Evolutionary conservation across 352 stramenopile genomes (phyloP).

Genomic region (Pythium brachiatum): DNA sequence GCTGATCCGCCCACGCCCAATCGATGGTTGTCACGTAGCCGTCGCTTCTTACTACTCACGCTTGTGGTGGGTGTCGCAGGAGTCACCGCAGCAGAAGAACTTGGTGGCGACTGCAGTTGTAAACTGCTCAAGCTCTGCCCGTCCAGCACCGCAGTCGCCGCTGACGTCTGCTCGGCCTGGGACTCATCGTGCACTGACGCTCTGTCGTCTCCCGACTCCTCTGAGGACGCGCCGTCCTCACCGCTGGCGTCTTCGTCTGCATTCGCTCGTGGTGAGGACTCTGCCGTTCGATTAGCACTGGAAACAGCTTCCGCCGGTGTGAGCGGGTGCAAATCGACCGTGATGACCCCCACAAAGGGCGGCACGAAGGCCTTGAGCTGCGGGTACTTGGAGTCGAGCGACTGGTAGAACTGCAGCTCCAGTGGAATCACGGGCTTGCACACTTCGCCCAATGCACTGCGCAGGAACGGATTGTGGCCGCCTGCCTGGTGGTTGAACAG

Average conservation of each 20-base stretch:
- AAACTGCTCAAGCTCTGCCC: conserved; percentile 4
- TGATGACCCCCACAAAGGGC: conserved; percentile 62
- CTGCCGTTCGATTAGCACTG: background rate
- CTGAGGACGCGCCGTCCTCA: background rate
- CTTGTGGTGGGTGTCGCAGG: background rate
- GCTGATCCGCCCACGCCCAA: background rate
- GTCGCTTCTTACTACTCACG: conserved; percentile 14
- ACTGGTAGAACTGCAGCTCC: conserved; percentile 75
- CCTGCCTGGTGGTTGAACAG: conserved; percentile 82
- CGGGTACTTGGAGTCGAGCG: conserved; percentile 41
- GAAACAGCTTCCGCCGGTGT: background rate
- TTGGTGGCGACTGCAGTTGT: conserved; percentile 5
- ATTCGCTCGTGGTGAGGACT: background rate
- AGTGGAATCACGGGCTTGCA: conserved; percentile 75
- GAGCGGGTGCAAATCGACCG: conserved; percentile 43
- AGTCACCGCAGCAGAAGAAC: background rate
- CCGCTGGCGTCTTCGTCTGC: background rate
- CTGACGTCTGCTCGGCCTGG: background rate
- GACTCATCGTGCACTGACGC: background rate
- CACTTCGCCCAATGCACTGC: conserved; percentile 57
- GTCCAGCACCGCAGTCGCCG: background rate
- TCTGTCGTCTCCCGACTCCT: background rate
- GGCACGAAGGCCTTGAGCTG: conserved; percentile 70
- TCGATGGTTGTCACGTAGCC: conserved; percentile 12
- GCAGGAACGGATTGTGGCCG: conserved; percentile 72